phyloP scores from a whole-genome alignment of 2,329 filamentous ascomycete species.

The Scortechinia acanthostroma region DNA sequence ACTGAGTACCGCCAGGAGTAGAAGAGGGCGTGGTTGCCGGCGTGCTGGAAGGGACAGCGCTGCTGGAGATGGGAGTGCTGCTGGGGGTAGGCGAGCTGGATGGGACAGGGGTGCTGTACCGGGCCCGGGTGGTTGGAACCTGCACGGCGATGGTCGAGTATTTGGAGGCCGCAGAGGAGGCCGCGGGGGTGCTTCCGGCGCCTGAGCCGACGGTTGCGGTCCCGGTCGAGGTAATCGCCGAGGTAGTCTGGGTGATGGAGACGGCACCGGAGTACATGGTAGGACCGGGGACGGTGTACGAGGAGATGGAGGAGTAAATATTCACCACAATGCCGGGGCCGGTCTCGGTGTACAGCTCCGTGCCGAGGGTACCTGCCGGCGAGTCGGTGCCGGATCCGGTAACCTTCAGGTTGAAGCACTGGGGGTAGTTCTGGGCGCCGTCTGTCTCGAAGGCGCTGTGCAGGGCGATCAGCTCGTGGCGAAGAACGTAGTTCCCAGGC shows the following conservation, averaged over 20 bases:
- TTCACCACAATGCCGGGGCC: constrained; percentile 52
- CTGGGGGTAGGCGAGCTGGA: not conserved
- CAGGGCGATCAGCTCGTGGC: constrained; percentile 45
- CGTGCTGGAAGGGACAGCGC: constrained; percentile 6
- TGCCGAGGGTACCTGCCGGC: constrained; percentile 38
- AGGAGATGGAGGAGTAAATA: constrained; percentile 34
- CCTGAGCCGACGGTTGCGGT: constrained; percentile 10
- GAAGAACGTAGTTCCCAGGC: constrained; percentile 42
- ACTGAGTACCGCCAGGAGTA: not conserved
- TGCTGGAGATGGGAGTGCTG: constrained; percentile 1
- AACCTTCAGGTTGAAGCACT: constrained; percentile 53
- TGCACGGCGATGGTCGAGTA: not conserved
- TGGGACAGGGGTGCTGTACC: no score
- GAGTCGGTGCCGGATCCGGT: constrained; percentile 40
- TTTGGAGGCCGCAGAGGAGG: constrained; percentile 3
- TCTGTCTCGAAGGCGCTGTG: constrained; percentile 33
- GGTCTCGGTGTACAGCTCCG: constrained; percentile 43
- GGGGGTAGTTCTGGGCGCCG: constrained; percentile 45
- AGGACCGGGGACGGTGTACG: not conserved
- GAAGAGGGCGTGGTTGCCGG: constrained; percentile 4
- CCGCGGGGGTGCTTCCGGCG: constrained; percentile 3
- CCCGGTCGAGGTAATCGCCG: constrained; percentile 10
- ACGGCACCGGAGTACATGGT: not conserved
- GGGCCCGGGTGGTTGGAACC: not conserved
- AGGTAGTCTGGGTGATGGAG: constrained; percentile 8